These are phyloP conservation scores for Mortierella claussenii DNA, from an alignment of 192 early-diverging fungal species.

Conservation along the genomic window DNA sequence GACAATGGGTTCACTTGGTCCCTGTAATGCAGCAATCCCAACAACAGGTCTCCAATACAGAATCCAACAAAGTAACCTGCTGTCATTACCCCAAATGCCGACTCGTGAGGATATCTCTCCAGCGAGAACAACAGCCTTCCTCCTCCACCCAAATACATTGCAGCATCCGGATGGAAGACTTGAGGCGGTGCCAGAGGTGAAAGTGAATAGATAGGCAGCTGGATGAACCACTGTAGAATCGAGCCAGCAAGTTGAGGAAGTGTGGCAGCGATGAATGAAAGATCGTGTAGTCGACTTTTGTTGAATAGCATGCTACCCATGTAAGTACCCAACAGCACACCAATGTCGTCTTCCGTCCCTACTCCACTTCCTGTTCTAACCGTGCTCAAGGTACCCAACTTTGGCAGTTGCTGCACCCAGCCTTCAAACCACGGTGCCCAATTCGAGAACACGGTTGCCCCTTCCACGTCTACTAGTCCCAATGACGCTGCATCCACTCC, in stretches of 20 bases:
- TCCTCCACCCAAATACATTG: conserved; percentile 40
- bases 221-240: conserved; percentile 25
- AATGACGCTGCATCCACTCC: conserved; percentile 1
- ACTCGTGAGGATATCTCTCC: conserved; percentile 20
- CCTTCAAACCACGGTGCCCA: conserved; percentile 16
- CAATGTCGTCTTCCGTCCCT: neutral
- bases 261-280: neutral
- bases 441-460: conserved; percentile 19
- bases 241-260: conserved; percentile 6
- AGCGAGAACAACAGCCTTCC: conserved; percentile 27
- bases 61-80: conserved; percentile 30
- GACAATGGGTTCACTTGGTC: conserved; percentile 5
- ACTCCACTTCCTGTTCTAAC: too few relatives aligned
- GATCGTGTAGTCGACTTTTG: too few relatives aligned
- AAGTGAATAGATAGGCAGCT: conserved; percentile 29
- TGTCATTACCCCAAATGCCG: neutral
- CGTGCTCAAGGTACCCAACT: too few relatives aligned
- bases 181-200: conserved; percentile 17
- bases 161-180: neutral
- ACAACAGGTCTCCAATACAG: conserved; percentile 9
- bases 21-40: conserved; percentile 16
- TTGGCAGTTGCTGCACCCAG: conserved; percentile 7
- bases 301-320: too few relatives aligned
- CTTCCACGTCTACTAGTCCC: neutral
- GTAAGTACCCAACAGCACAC: neutral